Percentiles rank a stretch among this genome's conserved stretches.
phyloP scores from a whole-genome alignment of 2,329 filamentous ascomycete genomes.

The Raffaelea arxii region DNA sequence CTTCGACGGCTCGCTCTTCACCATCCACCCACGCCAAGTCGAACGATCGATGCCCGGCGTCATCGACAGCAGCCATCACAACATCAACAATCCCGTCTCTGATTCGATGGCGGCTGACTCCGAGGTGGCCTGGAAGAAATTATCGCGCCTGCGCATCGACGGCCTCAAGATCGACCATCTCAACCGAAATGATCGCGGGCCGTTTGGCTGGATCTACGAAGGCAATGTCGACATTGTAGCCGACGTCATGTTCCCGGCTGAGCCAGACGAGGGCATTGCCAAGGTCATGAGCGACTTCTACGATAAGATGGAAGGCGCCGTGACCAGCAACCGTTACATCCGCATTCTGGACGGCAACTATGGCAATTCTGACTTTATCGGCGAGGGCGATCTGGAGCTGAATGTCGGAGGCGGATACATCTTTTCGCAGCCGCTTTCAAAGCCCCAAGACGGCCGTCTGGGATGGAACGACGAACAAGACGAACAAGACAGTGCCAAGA shows the following conservation, averaged over 20 bases:
- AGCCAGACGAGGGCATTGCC: conserved; percentile 77
- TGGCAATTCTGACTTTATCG: not conserved
- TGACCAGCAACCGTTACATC: conserved; percentile 64
- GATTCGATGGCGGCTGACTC: conserved; percentile 7
- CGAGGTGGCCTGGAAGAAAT: conserved; percentile 74
- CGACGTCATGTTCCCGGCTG: conserved; percentile 87
- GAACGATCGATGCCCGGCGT: conserved; percentile 38
- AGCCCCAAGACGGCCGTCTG: not conserved
- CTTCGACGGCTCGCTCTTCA: conserved; percentile 92
- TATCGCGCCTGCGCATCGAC: conserved; percentile 85
- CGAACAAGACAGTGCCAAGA: too few relatives aligned
- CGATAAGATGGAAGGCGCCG: conserved; percentile 86
- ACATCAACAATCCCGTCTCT: conserved; percentile 27
- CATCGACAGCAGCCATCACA: conserved; percentile 49
- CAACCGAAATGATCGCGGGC: conserved; percentile 84
- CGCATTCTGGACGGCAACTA: conserved; percentile 41
- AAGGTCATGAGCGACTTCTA: conserved; percentile 98
- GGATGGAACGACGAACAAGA: not conserved
- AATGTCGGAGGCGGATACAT: conserved; percentile 3
- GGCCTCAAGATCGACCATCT: conserved; percentile 91
- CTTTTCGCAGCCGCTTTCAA: too few relatives aligned
- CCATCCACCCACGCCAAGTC: conserved; percentile 86
- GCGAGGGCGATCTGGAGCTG: not conserved
- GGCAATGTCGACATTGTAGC: conserved; percentile 95
- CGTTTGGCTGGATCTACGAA: conserved; percentile 96